These are phyloP conservation scores for Agrocybe praecox DNA, from an alignment of 768 basidiomycete genomes.

Conservation along the genomic window DNA sequence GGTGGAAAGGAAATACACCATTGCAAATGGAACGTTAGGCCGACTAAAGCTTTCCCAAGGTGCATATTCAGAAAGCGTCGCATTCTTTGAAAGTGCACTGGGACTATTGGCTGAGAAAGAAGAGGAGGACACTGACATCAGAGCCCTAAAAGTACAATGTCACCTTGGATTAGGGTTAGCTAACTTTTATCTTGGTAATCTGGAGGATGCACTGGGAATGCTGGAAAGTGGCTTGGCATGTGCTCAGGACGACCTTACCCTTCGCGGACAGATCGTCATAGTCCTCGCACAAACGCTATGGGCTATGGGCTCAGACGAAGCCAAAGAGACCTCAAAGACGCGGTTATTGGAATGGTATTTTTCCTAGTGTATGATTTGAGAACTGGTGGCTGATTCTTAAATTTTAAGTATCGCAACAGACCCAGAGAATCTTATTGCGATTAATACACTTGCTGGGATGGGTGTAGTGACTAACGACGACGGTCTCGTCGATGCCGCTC, in stretches of 20 bases:
- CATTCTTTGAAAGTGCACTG: constrained; percentile 71
- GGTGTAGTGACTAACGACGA: constrained; percentile 82
- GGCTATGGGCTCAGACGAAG: constrained; percentile 77
- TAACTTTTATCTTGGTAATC: constrained; percentile 62
- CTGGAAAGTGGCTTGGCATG: constrained; percentile 71
- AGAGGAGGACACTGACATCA: constrained; percentile 37
- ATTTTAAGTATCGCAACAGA: constrained; percentile 69
- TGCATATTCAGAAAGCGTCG: constrained; percentile 61
- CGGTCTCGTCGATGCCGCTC: constrained; percentile 79
- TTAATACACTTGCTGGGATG: constrained; percentile 88
- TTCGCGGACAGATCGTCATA: constrained; percentile 73
- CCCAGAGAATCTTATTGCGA: constrained; percentile 77
- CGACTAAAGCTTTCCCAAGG: constrained; percentile 67
- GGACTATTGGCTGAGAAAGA: constrained; percentile 64
- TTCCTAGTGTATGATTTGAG: background rate
- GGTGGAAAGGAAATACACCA: constrained; percentile 77
- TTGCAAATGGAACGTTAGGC: constrained; percentile 83
- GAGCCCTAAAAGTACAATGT: constrained; percentile 58
- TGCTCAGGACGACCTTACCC: constrained; percentile 44
- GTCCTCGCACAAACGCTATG: constrained; percentile 87
- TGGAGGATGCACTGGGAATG: constrained; percentile 60
- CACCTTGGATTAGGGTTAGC: constrained; percentile 76
- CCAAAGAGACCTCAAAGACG: constrained; percentile 73
- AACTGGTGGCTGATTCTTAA: background rate
- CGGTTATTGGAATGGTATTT: constrained; percentile 80